Conservation (phyloP, 2,329 filamentous ascomycete species). For the Aureobasidium pullulans region DNA sequence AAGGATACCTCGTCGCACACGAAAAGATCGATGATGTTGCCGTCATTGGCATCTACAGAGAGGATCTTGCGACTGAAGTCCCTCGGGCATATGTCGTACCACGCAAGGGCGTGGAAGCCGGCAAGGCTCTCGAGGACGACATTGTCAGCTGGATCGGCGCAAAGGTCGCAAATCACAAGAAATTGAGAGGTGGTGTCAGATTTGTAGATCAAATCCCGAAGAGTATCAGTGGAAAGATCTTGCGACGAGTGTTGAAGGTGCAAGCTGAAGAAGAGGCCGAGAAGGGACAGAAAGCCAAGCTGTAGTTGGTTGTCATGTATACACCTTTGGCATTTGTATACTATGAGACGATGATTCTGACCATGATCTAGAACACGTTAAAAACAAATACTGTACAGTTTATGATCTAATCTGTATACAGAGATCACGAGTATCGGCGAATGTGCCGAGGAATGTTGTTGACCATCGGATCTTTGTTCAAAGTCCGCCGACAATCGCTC, state of each 20-base stretch:
- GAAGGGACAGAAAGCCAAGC: slow-evolving; percentile 32
- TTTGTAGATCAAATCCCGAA: slow-evolving; percentile 43
- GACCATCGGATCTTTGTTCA: neutral
- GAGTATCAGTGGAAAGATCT: slow-evolving; percentile 41
- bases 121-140: slow-evolving; percentile 30
- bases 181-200: slow-evolving; percentile 38
- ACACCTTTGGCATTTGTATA: neutral
- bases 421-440: neutral
- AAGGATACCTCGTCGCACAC: slow-evolving; percentile 37
- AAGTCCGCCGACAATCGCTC: neutral
- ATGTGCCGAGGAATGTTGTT: neutral
- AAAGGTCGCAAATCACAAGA: slow-evolving; percentile 42
- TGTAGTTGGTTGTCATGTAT: slow-evolving; percentile 22
- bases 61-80: slow-evolving; percentile 40
- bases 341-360: neutral
- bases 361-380: too few species aligned
- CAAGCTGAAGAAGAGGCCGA: slow-evolving; percentile 35
- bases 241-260: slow-evolving; percentile 38
- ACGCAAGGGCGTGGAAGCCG: slow-evolving; percentile 27
- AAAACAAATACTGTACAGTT: too few species aligned
- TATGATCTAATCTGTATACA: neutral
- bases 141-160: slow-evolving; percentile 36
- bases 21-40: slow-evolving; percentile 37
- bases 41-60: slow-evolving; percentile 39
- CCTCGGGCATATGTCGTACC: slow-evolving; percentile 40